Percentiles rank a stretch among this genome's conserved stretches.
Evolutionary conservation across 2,329 filamentous ascomycete species (phyloP).

Genomic region (Rasamsonia emersonii): DNA sequence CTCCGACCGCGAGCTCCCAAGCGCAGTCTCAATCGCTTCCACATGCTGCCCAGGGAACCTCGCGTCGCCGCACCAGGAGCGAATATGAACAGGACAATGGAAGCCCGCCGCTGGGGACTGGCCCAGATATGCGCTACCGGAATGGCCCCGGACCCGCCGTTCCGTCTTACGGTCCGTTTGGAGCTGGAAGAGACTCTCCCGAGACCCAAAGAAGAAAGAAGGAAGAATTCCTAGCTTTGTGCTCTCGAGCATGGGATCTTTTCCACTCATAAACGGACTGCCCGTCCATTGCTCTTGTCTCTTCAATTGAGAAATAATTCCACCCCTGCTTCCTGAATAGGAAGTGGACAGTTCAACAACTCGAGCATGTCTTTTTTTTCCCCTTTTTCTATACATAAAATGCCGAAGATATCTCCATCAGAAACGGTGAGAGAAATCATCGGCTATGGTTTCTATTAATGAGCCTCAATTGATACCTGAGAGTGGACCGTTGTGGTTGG

Average conservation of each 20-base stretch:
- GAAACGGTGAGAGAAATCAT: too few relatives aligned
- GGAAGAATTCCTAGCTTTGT: slow-evolving; percentile 81
- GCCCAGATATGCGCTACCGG: slow-evolving; percentile 45
- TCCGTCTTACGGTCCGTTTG: slow-evolving; percentile 61
- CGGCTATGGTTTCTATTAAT: too few relatives aligned
- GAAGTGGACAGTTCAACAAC: too few relatives aligned
- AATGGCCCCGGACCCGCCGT: slow-evolving; percentile 24
- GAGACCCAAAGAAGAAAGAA: slow-evolving; percentile 80
- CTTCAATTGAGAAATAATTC: too few relatives aligned
- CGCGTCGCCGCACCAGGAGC: slow-evolving; percentile 66
- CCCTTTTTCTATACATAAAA: too few relatives aligned
- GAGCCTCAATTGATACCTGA: too few relatives aligned
- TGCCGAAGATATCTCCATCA: too few relatives aligned
- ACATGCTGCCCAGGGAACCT: slow-evolving; percentile 21
- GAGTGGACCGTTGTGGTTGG: too few relatives aligned
- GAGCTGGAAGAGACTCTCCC: slow-evolving; percentile 71
- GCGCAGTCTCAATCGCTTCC: slow-evolving; percentile 40
- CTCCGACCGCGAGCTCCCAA: slow-evolving; percentile 58
- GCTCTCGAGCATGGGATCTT: slow-evolving; percentile 87
- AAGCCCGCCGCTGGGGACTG: slow-evolving; percentile 73
- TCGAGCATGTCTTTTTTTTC: too few relatives aligned
- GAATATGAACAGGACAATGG: slow-evolving; percentile 87
- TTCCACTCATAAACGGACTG: slow-evolving; percentile 69
- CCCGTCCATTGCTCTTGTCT: background rate
- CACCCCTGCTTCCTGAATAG: too few relatives aligned